Evolutionary conservation across 2,329 filamentous ascomycete species (phyloP), one percentile per base, ranked within the genome.

Genomic region (Clarireedia hainanense): DNA sequence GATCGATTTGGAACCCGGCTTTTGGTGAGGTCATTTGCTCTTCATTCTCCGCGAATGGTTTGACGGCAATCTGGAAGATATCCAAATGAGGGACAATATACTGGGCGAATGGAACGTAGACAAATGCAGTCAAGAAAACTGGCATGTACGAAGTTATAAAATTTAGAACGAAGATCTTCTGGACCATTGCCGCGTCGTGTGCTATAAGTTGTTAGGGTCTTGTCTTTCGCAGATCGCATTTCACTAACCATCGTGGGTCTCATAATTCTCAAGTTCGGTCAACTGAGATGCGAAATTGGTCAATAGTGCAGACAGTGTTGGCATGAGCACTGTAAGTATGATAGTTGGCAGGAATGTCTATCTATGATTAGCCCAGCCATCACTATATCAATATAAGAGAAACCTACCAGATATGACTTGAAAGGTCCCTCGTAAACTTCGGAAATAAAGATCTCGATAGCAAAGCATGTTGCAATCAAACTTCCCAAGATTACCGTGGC

Each of bases 101-200:
- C 58, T 84, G 83, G 14, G 89, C 92, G 65, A 97, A 97, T 0
- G 92, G 92, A 20, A 96, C 89, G 66, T 96, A 97, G 60, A 96
- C 84, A 64, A 96, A 97, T 0, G 91, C 89, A 0, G 91, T 96
- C 17, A 97, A 80, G 67, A 95, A 85, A n/a, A 95, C 85, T 1
- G 90, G 88, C 52, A 95, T 83, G 69, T 96, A 97, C 0, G 91
- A 95, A 5, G 91, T 95, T 72, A 97, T 92, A 72, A 96, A 96
- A 75, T 96, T 95, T 67, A 97, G 81, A 14, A 97, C 84, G 67
- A 99, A 97, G 36, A 95, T 87, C 75, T 99, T 99, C 57, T 89
- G 85, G 0, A 94, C 89, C 68, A 96, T 81, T 1, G 91, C 88
- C 20, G 88, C 83, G 58, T 95, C 84, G 65, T 96, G 88, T 14